Evolutionary conservation across 345 rosid genomes (phyloP), one percentile per base, ranked within the genome.

Genomic region (Dipteronia sinensis): DNA sequence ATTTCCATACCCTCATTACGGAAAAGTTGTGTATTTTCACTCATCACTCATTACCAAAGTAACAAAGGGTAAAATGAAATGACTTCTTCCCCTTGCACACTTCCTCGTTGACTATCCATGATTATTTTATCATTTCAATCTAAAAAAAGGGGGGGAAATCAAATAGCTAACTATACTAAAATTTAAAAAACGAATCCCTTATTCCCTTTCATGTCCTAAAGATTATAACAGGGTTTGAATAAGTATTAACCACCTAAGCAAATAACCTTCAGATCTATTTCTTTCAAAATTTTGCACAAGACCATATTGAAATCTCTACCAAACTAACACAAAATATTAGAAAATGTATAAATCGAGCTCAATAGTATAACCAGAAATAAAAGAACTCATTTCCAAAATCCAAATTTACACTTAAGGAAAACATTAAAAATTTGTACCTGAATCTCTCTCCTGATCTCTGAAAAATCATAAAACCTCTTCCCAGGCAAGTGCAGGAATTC

Each of bases 361-460:
- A 56, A 56, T 3, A 34, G 10, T 34, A 62, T 6, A 74, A 8
- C 61, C 65, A 22, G 67, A 40, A 42, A 58, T 20, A 29, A 1
- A 53, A 53, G 3, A 70, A 23, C 6, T 13, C 25, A 31, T 1
- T 8, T 34, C 56, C 19, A 72, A 34, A 58, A 38, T 20, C n/a
- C 19, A 17, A 53, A 53, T n/a, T 53, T 53, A 15, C 20, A 56
- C 1, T 15, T 16, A 25, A 40, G 5, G 34, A 55, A 69, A n/a
- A 7, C 46, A 15, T 27, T 70, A n/a, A 23, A 78, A 66, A 31
- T 2, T 34, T 40, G 19, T 29, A 92, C 99, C 95, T 93, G 91
- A 85, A 97, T 93, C 85, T 94, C 99, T 34, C 93, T 89, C 64
- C 98, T 95, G 85, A 97, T 93, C 87, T 94, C 91, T 2, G 97